Base-by-base conservation (phyloP, 495 filamentous ascomycete genomes). In the Penicillium turbatum region DNA sequence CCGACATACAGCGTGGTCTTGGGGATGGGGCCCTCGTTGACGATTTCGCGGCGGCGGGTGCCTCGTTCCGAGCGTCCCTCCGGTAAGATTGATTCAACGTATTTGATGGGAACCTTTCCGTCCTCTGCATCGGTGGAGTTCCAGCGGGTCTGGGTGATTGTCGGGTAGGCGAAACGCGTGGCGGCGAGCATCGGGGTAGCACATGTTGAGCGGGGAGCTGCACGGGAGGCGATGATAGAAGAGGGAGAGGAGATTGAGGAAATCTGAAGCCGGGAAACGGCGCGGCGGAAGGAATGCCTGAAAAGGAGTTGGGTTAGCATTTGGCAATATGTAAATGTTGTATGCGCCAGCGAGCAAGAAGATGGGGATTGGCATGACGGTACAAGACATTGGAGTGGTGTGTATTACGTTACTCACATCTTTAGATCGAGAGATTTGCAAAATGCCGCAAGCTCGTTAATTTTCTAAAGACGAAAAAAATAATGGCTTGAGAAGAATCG, bases 1-100 rank as follows among this genome's bases (percentile, higher is more conserved):
- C 88, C 88, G 57, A 97, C 62, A 62, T 90, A 97, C 42, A 95
- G 51, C 7, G 73, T 80, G 45, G 72, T 62, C 30, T 72, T 68
- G 13, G 66, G 69, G 2, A 55, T 44, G 43, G 34, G 50, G 10
- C 45, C 38, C 2, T 48, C 38, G 10, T 10, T 38, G 44, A 55
- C 6, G 17, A 47, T 24, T 16, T 26, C 11, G 30, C 31, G 59
- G 21, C 13, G 43, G 40, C 12, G 51, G 21, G n/a, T n/a, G n/a
- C 32, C 32, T 5, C 6, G 9, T 15, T 15, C 15, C 35, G 35
- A 13, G 15, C 30, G 39, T 30, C 7, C 3, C 13, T 44, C 30
- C 13, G 36, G 52, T 9, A 1, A 41, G 19, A 41, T 9, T 10
- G 39, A 13, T 15, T 36, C 11, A 10, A 31, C 6, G 16, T 26